Percentiles rank a stretch among this genome's conserved stretches.
phyloP scores from a whole-genome alignment of 192 early-diverging fungal genomes.

The Podila horticola region DNA sequence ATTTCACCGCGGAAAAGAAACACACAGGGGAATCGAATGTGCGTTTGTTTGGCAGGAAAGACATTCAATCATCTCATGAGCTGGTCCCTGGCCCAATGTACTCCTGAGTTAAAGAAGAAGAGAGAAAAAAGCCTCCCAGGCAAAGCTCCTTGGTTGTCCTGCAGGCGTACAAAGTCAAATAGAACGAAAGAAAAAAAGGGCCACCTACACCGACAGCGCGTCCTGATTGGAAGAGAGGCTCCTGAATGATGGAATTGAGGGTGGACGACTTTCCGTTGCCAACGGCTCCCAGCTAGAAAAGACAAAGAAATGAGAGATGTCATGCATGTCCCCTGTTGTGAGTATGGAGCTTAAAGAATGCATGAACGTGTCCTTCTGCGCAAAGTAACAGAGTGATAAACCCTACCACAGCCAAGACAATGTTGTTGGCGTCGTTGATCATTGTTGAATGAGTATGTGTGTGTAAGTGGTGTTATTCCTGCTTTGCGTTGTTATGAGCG shows the following conservation, averaged over 20 bases:
- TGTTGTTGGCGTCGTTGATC: conserved; percentile 56
- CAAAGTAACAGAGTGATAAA: not conserved
- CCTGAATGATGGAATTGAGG: conserved; percentile 61
- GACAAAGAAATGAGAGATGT: not conserved
- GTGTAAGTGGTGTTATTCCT: not conserved
- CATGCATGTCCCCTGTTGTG: not conserved
- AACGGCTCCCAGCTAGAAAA: conserved; percentile 53
- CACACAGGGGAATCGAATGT: not conserved
- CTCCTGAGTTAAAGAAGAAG: not conserved
- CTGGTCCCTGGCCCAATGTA: too few species aligned
- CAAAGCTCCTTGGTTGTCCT: too few species aligned
- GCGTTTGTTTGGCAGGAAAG: too few species aligned
- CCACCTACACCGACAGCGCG: conserved; percentile 52
- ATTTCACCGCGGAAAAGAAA: not conserved
- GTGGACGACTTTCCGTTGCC: conserved; percentile 64
- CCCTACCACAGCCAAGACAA: conserved; percentile 45
- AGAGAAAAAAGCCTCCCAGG: not conserved
- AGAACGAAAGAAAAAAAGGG: not conserved
- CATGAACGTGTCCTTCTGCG: not conserved
- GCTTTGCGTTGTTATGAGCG: not conserved
- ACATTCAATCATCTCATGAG: too few species aligned
- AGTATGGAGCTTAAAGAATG: not conserved
- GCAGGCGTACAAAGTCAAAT: not conserved
- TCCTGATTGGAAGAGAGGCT: conserved; percentile 57
- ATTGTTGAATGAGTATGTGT: not conserved